Evolutionary conservation across 2,329 filamentous ascomycete genomes (phyloP).

Genomic region (Cercospora sp.): DNA sequence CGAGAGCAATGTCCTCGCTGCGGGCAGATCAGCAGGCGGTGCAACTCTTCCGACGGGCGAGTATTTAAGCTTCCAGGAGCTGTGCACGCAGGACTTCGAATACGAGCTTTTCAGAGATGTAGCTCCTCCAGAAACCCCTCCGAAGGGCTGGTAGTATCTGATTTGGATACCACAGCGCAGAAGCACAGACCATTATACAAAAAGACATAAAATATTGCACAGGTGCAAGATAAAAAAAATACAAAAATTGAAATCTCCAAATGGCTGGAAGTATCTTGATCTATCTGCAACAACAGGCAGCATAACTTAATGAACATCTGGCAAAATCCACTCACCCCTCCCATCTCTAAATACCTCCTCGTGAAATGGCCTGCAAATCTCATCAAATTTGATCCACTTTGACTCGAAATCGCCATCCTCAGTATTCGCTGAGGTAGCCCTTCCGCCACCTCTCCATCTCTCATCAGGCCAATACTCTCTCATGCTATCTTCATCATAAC

Average conservation of each 20-base stretch:
- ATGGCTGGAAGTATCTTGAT: background rate
- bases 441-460: constrained; percentile 50
- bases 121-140: constrained; percentile 11
- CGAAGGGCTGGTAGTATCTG: background rate
- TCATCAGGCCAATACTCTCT: constrained; percentile 46
- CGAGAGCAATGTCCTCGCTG: constrained; percentile 12
- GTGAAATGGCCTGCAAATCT: constrained; percentile 47
- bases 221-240: background rate
- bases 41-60: constrained; percentile 46
- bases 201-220: background rate
- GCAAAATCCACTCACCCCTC: constrained; percentile 39
- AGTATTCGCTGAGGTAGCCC: constrained; percentile 46
- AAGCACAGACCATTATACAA: no score
- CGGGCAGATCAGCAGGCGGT: constrained; percentile 39
- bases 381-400: constrained; percentile 47
- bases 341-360: constrained; percentile 50
- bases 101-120: constrained; percentile 27
- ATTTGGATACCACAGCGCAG: background rate
- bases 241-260: no score
- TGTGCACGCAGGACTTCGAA: constrained; percentile 26
- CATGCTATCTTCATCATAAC: constrained; percentile 39
- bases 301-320: constrained; percentile 15
- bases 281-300: background rate
- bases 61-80: constrained; percentile 27
- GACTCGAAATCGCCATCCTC: constrained; percentile 45